A percentile compares a stretch with the other conserved stretches of the same genome.
phyloP scores from a whole-genome alignment of 2,329 filamentous ascomycete genomes.

The Sarocladium kiliense region DNA sequence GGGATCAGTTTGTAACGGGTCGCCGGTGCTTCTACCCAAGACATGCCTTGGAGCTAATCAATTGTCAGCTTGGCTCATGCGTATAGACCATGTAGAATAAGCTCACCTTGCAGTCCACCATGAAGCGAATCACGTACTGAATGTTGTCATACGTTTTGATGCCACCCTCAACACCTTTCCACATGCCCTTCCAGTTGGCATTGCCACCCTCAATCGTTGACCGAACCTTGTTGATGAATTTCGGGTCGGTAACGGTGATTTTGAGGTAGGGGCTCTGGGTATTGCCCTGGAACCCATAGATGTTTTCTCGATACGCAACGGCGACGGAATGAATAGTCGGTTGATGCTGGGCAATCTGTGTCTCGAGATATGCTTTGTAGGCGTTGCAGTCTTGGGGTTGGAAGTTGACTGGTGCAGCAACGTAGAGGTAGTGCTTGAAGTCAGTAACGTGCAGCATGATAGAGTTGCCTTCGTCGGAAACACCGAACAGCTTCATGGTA shows the following conservation, averaged over 20 bases:
- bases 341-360: constrained; percentile 67
- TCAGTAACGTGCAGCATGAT: constrained; percentile 92
- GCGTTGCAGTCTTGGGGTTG: constrained; percentile 68
- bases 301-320: constrained; percentile 80
- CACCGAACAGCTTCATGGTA: constrained; percentile 88
- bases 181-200: constrained; percentile 88
- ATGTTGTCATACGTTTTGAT: constrained; percentile 94
- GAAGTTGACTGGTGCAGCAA: constrained; percentile 82
- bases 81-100: neutral
- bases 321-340: constrained; percentile 74
- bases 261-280: constrained; percentile 88
- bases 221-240: constrained; percentile 72
- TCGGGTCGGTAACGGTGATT: constrained; percentile 87
- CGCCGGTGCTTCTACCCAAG: constrained; percentile 85
- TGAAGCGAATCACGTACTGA: constrained; percentile 91
- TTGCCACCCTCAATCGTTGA: constrained; percentile 67
- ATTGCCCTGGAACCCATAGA: constrained; percentile 93
- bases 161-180: constrained; percentile 64
- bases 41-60: constrained; percentile 79
- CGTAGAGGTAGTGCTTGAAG: constrained; percentile 94
- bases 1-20: constrained; percentile 68
- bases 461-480: constrained; percentile 79
- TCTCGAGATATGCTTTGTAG: constrained; percentile 78
- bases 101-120: constrained; percentile 86
- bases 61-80: neutral